phyloP scores from a whole-genome alignment of 208 protist genomes.

The Leishmania major region DNA sequence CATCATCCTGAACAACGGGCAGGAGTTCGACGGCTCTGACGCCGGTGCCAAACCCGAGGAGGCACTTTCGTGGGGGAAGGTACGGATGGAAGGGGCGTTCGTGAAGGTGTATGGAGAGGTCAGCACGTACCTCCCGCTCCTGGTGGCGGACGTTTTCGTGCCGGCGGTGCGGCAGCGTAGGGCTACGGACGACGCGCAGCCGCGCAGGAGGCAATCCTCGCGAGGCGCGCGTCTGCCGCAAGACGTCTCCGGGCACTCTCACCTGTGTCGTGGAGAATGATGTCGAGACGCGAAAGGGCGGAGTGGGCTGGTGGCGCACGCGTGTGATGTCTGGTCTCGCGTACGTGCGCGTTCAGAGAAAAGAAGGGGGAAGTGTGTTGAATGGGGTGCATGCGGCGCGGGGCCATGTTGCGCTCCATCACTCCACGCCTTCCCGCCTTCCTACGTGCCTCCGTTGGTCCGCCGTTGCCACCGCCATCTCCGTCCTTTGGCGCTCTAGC shows the following conservation, averaged over 20 bases:
- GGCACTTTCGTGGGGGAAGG: slow-evolving; percentile 99
- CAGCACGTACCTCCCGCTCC: slow-evolving; percentile 96
- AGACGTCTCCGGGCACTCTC: not conserved
- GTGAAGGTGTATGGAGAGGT: slow-evolving; percentile 99
- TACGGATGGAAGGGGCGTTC: slow-evolving; percentile 91
- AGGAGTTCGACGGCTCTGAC: slow-evolving; percentile 99
- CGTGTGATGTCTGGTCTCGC: not conserved
- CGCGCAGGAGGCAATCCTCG: not conserved
- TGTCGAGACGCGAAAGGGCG: not conserved
- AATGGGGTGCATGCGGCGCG: not conserved
- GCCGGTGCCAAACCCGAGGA: slow-evolving; percentile 98
- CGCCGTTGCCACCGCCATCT: not conserved
- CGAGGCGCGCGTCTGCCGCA: not conserved
- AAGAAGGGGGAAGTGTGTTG: not conserved
- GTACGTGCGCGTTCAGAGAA: not conserved
- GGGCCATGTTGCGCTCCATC: not conserved
- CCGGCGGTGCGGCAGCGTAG: slow-evolving; percentile 50
- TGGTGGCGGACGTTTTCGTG: slow-evolving; percentile 96
- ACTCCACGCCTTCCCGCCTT: not conserved
- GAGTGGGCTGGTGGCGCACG: not conserved
- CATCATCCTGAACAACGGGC: slow-evolving; percentile 98
- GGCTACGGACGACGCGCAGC: not conserved
- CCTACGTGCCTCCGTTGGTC: not conserved
- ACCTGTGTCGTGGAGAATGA: not conserved
- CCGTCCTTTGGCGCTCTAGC: not conserved